Percentiles rank a stretch among this genome's conserved stretches.
phyloP scores from a whole-genome alignment of 2,329 filamentous ascomycete genomes.

The Cadophora sp. region DNA sequence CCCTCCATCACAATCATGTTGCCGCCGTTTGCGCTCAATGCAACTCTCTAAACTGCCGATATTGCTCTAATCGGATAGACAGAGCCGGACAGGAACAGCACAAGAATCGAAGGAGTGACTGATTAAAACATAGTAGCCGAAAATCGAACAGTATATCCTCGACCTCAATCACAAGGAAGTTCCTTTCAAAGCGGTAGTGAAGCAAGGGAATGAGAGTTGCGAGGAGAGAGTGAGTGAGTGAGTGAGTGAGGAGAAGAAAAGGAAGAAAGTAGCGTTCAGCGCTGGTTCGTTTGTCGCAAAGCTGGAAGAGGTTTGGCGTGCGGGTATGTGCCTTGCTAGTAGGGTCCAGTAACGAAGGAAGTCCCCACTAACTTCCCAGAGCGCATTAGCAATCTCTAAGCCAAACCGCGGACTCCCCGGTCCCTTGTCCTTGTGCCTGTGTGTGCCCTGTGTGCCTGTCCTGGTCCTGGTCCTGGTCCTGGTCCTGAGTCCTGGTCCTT shows the following conservation, averaged over 20 bases:
- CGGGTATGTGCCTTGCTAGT: no score
- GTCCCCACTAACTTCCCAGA: background rate
- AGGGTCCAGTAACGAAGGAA: background rate
- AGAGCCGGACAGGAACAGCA: background rate
- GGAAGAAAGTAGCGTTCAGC: background rate
- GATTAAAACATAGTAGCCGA: slow-evolving; percentile 30
- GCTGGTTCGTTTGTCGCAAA: no score
- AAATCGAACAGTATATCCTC: slow-evolving; percentile 11
- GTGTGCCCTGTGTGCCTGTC: no score
- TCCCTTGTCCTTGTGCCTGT: background rate
- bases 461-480: no score
- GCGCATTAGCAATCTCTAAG: background rate
- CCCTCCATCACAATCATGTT: slow-evolving; percentile 56
- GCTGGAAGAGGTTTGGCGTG: no score
- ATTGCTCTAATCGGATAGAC: background rate
- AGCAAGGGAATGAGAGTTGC: no score
- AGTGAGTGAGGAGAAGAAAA: background rate
- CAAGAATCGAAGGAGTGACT: slow-evolving; percentile 18
- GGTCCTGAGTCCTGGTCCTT: no score
- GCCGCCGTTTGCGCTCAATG: slow-evolving; percentile 41
- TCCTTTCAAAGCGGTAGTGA: background rate
- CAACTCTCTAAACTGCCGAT: background rate
- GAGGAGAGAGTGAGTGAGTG: slow-evolving; percentile 4
- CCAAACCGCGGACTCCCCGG: background rate
- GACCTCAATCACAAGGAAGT: slow-evolving; percentile 3